phyloP scores from a whole-genome alignment of 805 yeast genomes.

The Schizosaccharomyces osmophilus region DNA sequence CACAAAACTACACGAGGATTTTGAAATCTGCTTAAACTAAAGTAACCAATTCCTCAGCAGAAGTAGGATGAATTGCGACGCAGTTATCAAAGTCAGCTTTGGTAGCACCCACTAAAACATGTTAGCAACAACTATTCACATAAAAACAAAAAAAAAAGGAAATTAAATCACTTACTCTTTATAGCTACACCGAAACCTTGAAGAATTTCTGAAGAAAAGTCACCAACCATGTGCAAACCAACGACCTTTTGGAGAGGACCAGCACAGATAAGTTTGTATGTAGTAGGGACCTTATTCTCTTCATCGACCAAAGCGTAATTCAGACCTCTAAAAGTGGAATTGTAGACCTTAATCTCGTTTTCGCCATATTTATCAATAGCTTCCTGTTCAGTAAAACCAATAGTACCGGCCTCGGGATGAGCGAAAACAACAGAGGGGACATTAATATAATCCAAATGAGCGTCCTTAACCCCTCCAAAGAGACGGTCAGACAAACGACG shows the following conservation, averaged over 20 bases:
- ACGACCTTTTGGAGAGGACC: conserved; percentile 80
- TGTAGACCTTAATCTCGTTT: conserved; percentile 58
- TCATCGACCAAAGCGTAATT: conserved; percentile 63
- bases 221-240: conserved; percentile 87
- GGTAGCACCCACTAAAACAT: conserved; percentile 62
- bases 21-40: conserved; percentile 18
- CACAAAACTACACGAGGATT: not conserved
- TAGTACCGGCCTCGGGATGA: conserved; percentile 91
- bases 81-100: conserved; percentile 82
- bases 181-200: conserved; percentile 98
- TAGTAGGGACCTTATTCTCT: conserved; percentile 50
- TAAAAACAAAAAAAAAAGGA: no score
- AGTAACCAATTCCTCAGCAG: conserved; percentile 94
- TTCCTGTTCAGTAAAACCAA: conserved; percentile 61
- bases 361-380: conserved; percentile 62
- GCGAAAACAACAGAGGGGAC: conserved; percentile 93
- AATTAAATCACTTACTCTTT: conserved; percentile 17
- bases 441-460: conserved; percentile 63
- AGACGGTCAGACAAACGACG: conserved; percentile 77
- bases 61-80: conserved; percentile 96
- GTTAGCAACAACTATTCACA: conserved; percentile 11
- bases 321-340: conserved; percentile 71
- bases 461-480: conserved; percentile 58
- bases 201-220: conserved; percentile 66
- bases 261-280: conserved; percentile 55